Evolutionary conservation across 2,329 filamentous ascomycete species (phyloP).

Genomic region (Fusarium pininemorale): DNA sequence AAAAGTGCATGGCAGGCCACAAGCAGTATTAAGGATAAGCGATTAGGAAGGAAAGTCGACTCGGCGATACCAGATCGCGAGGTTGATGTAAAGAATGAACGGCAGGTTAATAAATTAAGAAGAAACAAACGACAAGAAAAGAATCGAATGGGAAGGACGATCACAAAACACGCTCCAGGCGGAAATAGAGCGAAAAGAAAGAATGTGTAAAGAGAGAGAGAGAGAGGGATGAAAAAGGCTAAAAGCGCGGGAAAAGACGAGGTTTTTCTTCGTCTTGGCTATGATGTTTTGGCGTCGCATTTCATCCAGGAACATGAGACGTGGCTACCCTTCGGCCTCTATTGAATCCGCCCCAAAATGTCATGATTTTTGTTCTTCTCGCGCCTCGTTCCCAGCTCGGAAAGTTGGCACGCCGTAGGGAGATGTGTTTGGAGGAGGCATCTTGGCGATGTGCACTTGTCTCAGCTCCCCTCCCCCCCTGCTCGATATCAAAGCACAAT

Average conservation of each 20-base stretch:
- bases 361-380: conserved; percentile 2
- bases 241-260: conserved; percentile 12
- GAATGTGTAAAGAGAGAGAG: not conserved
- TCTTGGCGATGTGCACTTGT: conserved; percentile 16
- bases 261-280: conserved; percentile 24
- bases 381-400: conserved; percentile 7
- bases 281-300: conserved; percentile 18
- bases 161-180: conserved; percentile 15
- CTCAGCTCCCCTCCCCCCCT: conserved; percentile 1
- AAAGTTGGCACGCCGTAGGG: conserved; percentile 9
- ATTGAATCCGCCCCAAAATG: conserved; percentile 4
- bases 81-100: conserved; percentile 6
- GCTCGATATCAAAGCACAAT: not conserved
- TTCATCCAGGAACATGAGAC: conserved; percentile 7
- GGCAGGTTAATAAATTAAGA: conserved; percentile 1
- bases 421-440: conserved; percentile 7
- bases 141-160: conserved; percentile 3
- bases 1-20: conserved; percentile 9
- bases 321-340: conserved; percentile 12
- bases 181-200: not conserved
- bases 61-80: conserved; percentile 31
- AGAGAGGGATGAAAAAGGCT: not conserved
- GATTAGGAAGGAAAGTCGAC: not conserved
- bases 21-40: not conserved
- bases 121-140: not conserved